A percentile compares a stretch with the other conserved stretches of the same genome.
Conservation (phyloP, 1,284 basidiomycete species). For the Trametes hirsuta region DNA sequence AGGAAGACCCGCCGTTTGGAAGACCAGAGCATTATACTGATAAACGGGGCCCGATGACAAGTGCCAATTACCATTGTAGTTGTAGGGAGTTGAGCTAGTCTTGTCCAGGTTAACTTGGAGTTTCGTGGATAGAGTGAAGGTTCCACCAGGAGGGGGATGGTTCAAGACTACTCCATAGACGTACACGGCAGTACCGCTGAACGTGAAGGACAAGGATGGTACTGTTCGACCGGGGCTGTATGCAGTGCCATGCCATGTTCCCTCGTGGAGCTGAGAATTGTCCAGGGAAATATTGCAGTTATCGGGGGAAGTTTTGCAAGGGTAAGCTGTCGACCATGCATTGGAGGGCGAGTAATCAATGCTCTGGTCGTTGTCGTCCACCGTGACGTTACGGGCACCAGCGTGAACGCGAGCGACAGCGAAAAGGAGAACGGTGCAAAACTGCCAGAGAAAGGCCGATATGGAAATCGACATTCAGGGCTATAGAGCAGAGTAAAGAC, state of each 20-base stretch:
- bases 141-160: not conserved
- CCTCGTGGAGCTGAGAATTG: not conserved
- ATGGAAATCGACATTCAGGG: too few species aligned
- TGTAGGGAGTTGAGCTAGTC: not conserved
- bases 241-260: not conserved
- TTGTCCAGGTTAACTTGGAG: conserved; percentile 8
- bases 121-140: not conserved
- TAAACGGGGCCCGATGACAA: not conserved
- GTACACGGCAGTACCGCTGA: not conserved
- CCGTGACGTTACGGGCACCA: not conserved
- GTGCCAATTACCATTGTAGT: not conserved
- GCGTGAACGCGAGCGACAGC: not conserved
- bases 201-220: not conserved
- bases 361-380: not conserved
- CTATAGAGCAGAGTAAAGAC: too few species aligned
- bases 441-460: not conserved
- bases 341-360: not conserved
- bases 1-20: conserved; percentile 20
- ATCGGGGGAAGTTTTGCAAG: not conserved
- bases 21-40: conserved; percentile 35
- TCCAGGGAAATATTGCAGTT: not conserved
- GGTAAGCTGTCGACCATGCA: not conserved
- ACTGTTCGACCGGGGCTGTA: not conserved
- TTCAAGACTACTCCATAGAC: not conserved
- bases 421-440: not conserved